Percentiles rank a stretch among this genome's conserved stretches.
phyloP scores from a whole-genome alignment of 2,329 filamentous ascomycete genomes.

The Fusarium sp. region DNA sequence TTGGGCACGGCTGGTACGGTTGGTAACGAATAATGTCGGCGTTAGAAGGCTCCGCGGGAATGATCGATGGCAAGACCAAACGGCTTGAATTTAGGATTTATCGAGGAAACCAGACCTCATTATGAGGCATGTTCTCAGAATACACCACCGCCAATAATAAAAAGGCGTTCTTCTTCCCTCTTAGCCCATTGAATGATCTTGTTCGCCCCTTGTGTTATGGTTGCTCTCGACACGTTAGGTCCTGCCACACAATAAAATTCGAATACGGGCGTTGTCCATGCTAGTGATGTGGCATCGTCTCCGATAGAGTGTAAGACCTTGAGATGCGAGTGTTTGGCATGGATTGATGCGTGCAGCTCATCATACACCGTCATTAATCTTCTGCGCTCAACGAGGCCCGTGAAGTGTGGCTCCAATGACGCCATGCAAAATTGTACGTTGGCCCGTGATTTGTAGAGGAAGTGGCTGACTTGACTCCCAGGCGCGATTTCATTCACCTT shows the following conservation, averaged over 20 bases:
- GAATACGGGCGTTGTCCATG: conserved; percentile 91
- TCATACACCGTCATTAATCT: conserved; percentile 88
- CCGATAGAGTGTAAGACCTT: conserved; percentile 87
- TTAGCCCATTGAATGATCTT: conserved; percentile 92
- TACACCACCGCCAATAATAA: conserved; percentile 98
- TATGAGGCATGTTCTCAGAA: conserved; percentile 59
- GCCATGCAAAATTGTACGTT: conserved; percentile 98
- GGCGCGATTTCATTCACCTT: conserved; percentile 81
- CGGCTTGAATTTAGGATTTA: conserved; percentile 39
- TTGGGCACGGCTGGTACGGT: conserved; percentile 31
- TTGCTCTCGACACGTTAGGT: conserved; percentile 72
- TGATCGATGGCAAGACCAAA: conserved; percentile 30
- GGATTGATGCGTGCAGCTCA: conserved; percentile 84
- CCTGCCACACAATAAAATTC: conserved; percentile 97
- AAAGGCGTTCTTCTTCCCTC: conserved; percentile 90
- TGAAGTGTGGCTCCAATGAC: conserved; percentile 78
- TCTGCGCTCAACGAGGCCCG: conserved; percentile 68
- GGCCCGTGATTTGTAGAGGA: conserved; percentile 92
- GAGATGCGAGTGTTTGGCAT: conserved; percentile 84
- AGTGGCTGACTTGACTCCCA: conserved; percentile 85
- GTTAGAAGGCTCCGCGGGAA: conserved; percentile 41
- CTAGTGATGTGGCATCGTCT: conserved; percentile 81
- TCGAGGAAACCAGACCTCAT: conserved; percentile 38
- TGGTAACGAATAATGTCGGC: conserved; percentile 45
- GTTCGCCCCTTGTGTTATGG: conserved; percentile 87